Evolutionary conservation across 78 protist genomes (phyloP).

Genomic region (Blattamonas nauphoetae): DNA sequence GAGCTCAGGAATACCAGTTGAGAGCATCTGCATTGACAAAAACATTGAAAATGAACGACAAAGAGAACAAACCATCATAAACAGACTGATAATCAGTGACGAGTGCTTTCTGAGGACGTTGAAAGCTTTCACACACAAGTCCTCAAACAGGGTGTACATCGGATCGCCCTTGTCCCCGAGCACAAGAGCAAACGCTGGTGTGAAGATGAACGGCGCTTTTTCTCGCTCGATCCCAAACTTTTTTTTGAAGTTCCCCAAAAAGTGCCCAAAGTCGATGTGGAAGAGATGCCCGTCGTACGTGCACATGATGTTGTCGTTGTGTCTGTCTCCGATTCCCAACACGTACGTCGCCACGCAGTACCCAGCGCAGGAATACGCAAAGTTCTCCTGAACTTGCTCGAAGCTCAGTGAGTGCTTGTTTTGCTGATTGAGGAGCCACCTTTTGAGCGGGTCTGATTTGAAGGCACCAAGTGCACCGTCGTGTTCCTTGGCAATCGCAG

Average conservation of each 20-base stretch:
- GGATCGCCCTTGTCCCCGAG: constrained; percentile 26
- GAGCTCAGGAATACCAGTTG: constrained; percentile 85
- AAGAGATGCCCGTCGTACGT: constrained; percentile 67
- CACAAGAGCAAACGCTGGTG: constrained; percentile 56
- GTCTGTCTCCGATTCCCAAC: constrained; percentile 89
- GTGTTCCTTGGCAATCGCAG: constrained; percentile 50
- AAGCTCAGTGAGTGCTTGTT: constrained; percentile 15
- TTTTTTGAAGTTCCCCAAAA: constrained; percentile 70
- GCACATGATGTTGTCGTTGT: constrained; percentile 85
- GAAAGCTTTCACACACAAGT: constrained; percentile 61
- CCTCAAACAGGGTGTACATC: constrained; percentile 41
- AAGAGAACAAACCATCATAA: constrained; percentile 44
- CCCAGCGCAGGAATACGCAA: constrained; percentile 76
- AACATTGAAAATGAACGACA: not conserved
- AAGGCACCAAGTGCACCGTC: constrained; percentile 76
- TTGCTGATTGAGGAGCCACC: constrained; percentile 55
- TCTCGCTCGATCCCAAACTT: constrained; percentile 68
- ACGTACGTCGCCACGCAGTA: constrained; percentile 90
- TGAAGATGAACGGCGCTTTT: constrained; percentile 84
- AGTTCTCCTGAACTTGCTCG: constrained; percentile 58
- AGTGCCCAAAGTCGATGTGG: constrained; percentile 91
- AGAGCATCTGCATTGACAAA: constrained; percentile 55
- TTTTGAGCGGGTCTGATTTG: constrained; percentile 32
- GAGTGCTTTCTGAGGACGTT: constrained; percentile 57
- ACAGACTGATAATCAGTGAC: constrained; percentile 55